Conservation (phyloP, 2,329 filamentous ascomycete genomes). For the Colletotrichum camelliae region DNA sequence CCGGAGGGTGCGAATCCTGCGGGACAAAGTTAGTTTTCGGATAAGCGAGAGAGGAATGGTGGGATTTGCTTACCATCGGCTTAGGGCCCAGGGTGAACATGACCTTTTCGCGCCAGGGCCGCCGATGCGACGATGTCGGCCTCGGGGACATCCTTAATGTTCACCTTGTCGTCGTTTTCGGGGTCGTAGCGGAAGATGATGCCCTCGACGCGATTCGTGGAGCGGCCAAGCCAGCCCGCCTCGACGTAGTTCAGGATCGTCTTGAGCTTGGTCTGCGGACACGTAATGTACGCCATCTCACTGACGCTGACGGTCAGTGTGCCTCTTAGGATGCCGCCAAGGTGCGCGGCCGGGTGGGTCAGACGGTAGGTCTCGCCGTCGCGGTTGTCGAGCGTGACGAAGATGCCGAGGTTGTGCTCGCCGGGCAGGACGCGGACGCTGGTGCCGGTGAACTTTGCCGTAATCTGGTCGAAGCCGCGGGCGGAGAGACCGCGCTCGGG, state of each 20-base stretch:
- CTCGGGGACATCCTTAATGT: conserved; percentile 85
- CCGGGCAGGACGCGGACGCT: conserved; percentile 91
- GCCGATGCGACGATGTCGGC: conserved; percentile 84
- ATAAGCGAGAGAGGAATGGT: background rate
- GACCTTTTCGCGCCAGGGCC: conserved; percentile 83
- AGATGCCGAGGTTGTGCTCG: conserved; percentile 94
- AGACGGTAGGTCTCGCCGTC: conserved; percentile 93
- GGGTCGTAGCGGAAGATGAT: conserved; percentile 91
- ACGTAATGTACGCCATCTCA: conserved; percentile 87
- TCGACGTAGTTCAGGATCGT: conserved; percentile 92
- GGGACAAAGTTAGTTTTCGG: conserved; percentile 7
- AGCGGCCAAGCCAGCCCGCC: conserved; percentile 91
- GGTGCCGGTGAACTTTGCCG: conserved; percentile 96
- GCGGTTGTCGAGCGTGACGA: conserved; percentile 81
- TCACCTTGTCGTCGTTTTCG: conserved; percentile 79
- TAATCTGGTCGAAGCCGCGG: conserved; percentile 92
- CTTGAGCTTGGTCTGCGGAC: conserved; percentile 89
- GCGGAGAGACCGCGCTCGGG: conserved; percentile 89
- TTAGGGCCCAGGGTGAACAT: conserved; percentile 66
- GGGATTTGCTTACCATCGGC: conserved; percentile 59
- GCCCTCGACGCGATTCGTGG: conserved; percentile 90
- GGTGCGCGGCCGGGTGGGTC: conserved; percentile 90
- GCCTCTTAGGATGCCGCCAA: conserved; percentile 87
- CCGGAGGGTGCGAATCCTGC: conserved; percentile 52
- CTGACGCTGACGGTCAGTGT: conserved; percentile 90